Conservation (phyloP, 495 filamentous ascomycete species). For the Staphylotrichum tortipilum region DNA sequence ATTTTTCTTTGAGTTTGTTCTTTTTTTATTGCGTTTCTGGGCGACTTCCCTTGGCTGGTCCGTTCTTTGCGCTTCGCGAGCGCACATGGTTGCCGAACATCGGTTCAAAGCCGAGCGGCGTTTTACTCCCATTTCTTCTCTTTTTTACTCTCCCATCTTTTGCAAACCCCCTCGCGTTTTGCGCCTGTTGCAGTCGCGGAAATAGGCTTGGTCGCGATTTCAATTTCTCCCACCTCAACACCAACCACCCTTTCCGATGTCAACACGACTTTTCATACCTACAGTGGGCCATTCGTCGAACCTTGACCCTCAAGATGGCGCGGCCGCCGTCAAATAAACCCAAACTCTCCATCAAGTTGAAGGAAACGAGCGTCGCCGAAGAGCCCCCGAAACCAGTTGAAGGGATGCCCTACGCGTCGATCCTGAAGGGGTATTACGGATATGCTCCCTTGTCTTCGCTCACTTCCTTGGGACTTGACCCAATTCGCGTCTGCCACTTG, state of each 20-base stretch:
- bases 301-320: neutral
- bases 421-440: constrained; percentile 23
- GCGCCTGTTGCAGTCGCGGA: neutral
- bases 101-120: neutral
- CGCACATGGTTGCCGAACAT: neutral
- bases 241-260: no score
- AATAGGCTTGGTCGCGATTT: no score
- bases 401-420: constrained; percentile 21
- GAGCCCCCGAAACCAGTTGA: constrained; percentile 5
- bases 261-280: no score
- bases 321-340: neutral
- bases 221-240: no score
- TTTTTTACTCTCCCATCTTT: no score
- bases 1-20: constrained; percentile 6
- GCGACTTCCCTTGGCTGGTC: no score
- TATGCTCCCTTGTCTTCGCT: neutral
- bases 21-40: neutral
- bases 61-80: neutral
- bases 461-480: neutral
- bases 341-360: constrained; percentile 7
- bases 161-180: neutral
- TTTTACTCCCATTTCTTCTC: neutral
- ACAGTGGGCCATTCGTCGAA: neutral
- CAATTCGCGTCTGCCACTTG: neutral
- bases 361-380: constrained; percentile 2